A percentile compares a stretch with the other conserved stretches of the same genome.
Conservation (phyloP, 2,329 filamentous ascomycete genomes). For the Aurifilum marmelostoma region DNA sequence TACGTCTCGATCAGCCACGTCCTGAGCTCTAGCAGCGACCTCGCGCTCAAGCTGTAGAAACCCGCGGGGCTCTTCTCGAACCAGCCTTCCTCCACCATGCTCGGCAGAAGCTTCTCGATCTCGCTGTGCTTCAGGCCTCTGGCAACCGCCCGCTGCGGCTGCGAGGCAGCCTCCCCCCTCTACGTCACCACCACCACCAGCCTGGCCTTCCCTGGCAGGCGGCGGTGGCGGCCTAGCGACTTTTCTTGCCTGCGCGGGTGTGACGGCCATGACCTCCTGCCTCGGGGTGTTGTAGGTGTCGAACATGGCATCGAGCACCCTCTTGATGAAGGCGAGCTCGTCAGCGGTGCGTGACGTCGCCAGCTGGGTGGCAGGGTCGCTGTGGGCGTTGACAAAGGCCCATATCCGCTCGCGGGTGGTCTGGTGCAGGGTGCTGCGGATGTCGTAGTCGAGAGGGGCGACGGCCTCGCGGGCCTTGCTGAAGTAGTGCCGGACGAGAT, state of each 20-base stretch:
- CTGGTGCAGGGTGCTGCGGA: conserved; percentile 76
- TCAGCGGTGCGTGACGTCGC: conserved; percentile 80
- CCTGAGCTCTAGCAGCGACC: conserved; percentile 82
- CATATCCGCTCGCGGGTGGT: conserved; percentile 68
- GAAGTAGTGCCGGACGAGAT: conserved; percentile 71
- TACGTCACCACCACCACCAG: conserved; percentile 38
- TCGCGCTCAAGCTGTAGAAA: conserved; percentile 76
- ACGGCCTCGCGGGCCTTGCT: conserved; percentile 71
- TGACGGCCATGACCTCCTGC: conserved; percentile 84
- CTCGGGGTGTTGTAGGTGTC: conserved; percentile 79
- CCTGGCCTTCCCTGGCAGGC: conserved; percentile 41
- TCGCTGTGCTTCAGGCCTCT: conserved; percentile 74
- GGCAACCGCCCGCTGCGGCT: conserved; percentile 38
- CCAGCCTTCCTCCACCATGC: conserved; percentile 80
- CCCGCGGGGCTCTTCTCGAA: conserved; percentile 72
- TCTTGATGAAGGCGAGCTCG: conserved; percentile 87
- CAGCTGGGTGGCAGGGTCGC: conserved; percentile 82
- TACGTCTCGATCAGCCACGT: conserved; percentile 87
- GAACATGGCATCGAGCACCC: conserved; percentile 89
- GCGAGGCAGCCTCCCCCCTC: conserved; percentile 36
- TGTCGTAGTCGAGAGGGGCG: conserved; percentile 83
- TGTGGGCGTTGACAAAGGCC: conserved; percentile 85
- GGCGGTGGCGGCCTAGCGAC: conserved; percentile 61
- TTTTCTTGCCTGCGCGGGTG: conserved; percentile 76
- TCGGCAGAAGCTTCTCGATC: conserved; percentile 72